Evolutionary conservation across 2,329 filamentous ascomycete species (phyloP).

Genomic region (Tolypocladium tundrense): DNA sequence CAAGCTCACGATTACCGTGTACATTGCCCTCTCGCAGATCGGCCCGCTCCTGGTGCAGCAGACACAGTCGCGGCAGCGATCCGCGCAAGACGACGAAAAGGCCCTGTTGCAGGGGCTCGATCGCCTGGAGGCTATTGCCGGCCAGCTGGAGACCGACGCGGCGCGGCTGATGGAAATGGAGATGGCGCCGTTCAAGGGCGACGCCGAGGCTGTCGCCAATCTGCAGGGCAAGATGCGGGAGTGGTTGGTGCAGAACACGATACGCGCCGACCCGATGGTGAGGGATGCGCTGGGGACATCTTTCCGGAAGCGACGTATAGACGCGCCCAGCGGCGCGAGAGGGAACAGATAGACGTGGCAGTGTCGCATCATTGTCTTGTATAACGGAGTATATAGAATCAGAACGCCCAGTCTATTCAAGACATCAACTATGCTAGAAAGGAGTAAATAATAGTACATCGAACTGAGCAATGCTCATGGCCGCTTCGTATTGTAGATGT

Average conservation of each 20-base stretch:
- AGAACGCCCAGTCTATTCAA: neutral
- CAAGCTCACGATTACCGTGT: conserved; percentile 65
- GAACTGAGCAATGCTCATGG: neutral
- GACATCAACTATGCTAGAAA: neutral
- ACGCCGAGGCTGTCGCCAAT: conserved; percentile 51
- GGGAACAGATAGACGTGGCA: conserved; percentile 30
- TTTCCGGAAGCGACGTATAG: conserved; percentile 50
- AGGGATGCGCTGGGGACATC: conserved; percentile 64
- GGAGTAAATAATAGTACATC: neutral
- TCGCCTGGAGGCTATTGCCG: conserved; percentile 51
- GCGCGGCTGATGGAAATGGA: conserved; percentile 64
- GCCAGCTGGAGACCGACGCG: conserved; percentile 58
- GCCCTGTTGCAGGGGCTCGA: conserved; percentile 52
- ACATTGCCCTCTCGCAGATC: conserved; percentile 75
- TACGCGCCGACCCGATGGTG: conserved; percentile 71
- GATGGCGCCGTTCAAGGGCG: conserved; percentile 69
- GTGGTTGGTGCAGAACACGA: conserved; percentile 80
- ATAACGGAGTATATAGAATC: neutral
- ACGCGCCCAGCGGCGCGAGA: conserved; percentile 51
- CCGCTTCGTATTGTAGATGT: neutral
- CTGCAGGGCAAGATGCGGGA: conserved; percentile 63
- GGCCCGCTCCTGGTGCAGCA: conserved; percentile 52
- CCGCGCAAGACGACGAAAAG: conserved; percentile 32
- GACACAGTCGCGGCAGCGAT: conserved; percentile 16
- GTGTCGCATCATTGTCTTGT: neutral